phyloP scores from a whole-genome alignment of 805 yeast species.

The Monosporozyma servazzii region DNA sequence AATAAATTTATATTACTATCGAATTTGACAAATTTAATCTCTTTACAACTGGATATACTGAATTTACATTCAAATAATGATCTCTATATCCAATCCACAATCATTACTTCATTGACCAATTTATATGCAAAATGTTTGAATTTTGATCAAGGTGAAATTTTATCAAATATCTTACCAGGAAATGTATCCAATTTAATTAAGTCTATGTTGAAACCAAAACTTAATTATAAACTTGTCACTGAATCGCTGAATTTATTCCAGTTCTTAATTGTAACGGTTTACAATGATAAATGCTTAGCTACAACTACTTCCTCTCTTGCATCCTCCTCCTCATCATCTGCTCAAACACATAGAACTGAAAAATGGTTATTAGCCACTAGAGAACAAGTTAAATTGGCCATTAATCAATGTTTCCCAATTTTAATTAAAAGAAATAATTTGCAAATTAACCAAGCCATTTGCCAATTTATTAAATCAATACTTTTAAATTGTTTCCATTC shows the following conservation, averaged over 20 bases:
- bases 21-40: conserved; percentile 41
- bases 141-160: conserved; percentile 37
- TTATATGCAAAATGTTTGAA: conserved; percentile 29
- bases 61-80: conserved; percentile 11
- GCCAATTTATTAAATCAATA: not conserved
- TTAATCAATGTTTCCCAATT: conserved; percentile 30
- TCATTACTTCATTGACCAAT: conserved; percentile 29
- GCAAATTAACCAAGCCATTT: conserved; percentile 8
- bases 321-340: not conserved
- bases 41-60: conserved; percentile 34
- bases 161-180: conserved; percentile 45
- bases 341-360: conserved; percentile 34
- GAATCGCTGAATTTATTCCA: conserved; percentile 27
- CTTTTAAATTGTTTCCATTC: not conserved
- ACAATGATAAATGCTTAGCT: conserved; percentile 35
- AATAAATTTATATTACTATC: conserved; percentile 21
- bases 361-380: conserved; percentile 50
- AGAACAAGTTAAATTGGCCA: conserved; percentile 39
- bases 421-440: conserved; percentile 19
- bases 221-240: conserved; percentile 33
- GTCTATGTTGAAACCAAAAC: conserved; percentile 27
- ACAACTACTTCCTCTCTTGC: conserved; percentile 3
- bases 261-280: conserved; percentile 29
- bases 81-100: conserved; percentile 26
- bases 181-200: conserved; percentile 39